A percentile compares a stretch with the other conserved stretches of the same genome.
Conservation (phyloP, 148 eudicot genomes). For the Vaccinium vitisidaea region DNA sequence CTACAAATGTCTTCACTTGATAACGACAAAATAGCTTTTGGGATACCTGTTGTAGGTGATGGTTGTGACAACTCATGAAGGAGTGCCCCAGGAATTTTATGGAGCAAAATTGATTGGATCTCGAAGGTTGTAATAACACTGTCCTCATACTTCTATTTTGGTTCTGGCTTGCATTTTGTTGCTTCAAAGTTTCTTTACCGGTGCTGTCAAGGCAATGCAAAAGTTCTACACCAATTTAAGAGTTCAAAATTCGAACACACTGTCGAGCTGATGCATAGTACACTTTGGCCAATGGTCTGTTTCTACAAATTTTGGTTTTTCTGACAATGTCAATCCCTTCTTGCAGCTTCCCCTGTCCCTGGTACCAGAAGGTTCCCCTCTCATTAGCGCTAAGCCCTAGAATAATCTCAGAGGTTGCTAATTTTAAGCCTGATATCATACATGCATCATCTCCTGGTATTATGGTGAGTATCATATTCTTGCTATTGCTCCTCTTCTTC, state of each 20-base stretch:
- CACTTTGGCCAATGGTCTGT: neutral
- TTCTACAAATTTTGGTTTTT: neutral
- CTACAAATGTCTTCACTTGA: neutral
- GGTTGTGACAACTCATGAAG: slow-evolving; percentile 98
- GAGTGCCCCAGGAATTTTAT: slow-evolving; percentile 92
- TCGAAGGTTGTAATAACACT: slow-evolving; percentile 49
- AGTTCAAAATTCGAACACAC: neutral
- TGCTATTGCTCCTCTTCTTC: slow-evolving; percentile 11
- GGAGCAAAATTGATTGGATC: slow-evolving; percentile 95
- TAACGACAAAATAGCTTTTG: neutral
- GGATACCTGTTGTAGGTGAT: slow-evolving; percentile 52
- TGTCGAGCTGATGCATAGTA: neutral
- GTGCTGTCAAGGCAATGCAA: neutral
- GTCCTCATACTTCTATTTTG: neutral
- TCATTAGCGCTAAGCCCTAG: slow-evolving; percentile 96
- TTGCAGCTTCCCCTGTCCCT: slow-evolving; percentile 89
- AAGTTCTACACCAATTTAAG: neutral
- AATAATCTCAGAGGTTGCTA: slow-evolving; percentile 80
- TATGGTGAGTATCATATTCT: slow-evolving; percentile 51
- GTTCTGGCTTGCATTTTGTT: neutral
- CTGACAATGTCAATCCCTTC: slow-evolving; percentile 21
- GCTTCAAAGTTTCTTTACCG: neutral
- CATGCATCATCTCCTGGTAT: slow-evolving; percentile 95
- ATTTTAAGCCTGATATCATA: slow-evolving; percentile 92
- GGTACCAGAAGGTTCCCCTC: slow-evolving; percentile 90